A percentile compares a stretch with the other conserved stretches of the same genome.
Conservation (phyloP, 768 basidiomycete species). For the Amanita pseudoporphyria region DNA sequence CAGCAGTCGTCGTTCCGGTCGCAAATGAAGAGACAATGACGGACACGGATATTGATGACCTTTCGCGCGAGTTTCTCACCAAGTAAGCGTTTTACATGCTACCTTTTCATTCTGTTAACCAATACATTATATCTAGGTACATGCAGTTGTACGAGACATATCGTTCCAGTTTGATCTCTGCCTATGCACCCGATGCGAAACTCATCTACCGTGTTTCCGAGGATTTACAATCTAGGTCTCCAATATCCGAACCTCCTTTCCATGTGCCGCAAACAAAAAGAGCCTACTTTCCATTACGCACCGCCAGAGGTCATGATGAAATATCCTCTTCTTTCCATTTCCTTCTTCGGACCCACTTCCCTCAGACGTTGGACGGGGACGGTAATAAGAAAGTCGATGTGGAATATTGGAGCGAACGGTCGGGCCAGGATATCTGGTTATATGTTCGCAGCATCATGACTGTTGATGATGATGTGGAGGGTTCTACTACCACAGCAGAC, state of each 20-base stretch:
- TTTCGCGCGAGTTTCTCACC: background rate
- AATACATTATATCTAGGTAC: background rate
- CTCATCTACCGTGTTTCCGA: background rate
- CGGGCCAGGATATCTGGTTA: background rate
- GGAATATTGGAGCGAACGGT: background rate
- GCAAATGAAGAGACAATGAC: background rate
- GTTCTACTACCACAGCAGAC: background rate
- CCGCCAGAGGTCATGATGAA: background rate
- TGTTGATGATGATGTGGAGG: background rate
- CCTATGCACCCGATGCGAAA: conserved; percentile 1
- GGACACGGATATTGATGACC: background rate
- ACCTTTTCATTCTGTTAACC: background rate
- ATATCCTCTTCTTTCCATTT: background rate
- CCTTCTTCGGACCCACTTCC: background rate
- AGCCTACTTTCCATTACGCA: background rate
- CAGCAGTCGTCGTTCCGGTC: too few relatives aligned
- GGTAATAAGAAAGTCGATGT: background rate
- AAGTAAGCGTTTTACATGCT: background rate
- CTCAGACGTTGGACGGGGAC: background rate
- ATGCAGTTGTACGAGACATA: conserved; percentile 1
- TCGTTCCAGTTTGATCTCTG: background rate
- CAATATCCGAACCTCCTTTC: background rate
- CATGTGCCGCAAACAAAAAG: background rate
- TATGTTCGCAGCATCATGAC: background rate
- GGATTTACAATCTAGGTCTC: background rate